Percentiles rank a stretch among this genome's conserved stretches.
Conservation (phyloP, 371 early-diverging fungal species). For the Mortierella sp. region DNA sequence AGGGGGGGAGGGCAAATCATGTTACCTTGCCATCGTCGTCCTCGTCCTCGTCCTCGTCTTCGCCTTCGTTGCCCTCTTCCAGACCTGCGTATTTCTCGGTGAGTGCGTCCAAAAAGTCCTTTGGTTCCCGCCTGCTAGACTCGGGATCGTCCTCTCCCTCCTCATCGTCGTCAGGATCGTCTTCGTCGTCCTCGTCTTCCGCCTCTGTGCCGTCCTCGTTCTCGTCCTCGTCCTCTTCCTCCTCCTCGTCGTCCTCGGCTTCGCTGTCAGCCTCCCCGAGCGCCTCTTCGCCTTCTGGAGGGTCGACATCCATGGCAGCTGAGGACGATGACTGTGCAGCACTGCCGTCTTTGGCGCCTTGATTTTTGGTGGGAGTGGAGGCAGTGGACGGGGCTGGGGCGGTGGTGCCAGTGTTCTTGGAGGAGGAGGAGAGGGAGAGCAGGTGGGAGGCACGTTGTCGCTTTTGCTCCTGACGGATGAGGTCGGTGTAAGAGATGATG, state of each 20-base stretch:
- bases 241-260: slow-evolving; percentile 46
- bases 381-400: slow-evolving; percentile 5
- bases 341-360: slow-evolving; percentile 13
- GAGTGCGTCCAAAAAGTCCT: slow-evolving; percentile 36
- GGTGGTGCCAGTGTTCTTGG: slow-evolving; percentile 15
- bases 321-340: neutral
- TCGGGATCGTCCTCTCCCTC: slow-evolving; percentile 38
- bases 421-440: neutral
- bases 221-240: slow-evolving; percentile 31
- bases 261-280: slow-evolving; percentile 32
- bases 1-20: too few relatives aligned
- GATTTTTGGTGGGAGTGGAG: slow-evolving; percentile 25
- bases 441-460: slow-evolving; percentile 15
- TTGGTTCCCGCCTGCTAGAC: slow-evolving; percentile 18
- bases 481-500: slow-evolving; percentile 49
- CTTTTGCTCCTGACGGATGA: slow-evolving; percentile 41
- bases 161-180: slow-evolving; percentile 32
- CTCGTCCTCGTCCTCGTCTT: slow-evolving; percentile 48
- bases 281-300: slow-evolving; percentile 31
- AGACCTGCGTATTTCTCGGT: slow-evolving; percentile 34
- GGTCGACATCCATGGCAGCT: slow-evolving; percentile 41
- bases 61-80: slow-evolving; percentile 44
- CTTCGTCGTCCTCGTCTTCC: slow-evolving; percentile 41
- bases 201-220: slow-evolving; percentile 30
- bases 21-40: slow-evolving; percentile 38